Conservation (phyloP, 2,329 filamentous ascomycete genomes). For the Alternaria burnsii region DNA sequence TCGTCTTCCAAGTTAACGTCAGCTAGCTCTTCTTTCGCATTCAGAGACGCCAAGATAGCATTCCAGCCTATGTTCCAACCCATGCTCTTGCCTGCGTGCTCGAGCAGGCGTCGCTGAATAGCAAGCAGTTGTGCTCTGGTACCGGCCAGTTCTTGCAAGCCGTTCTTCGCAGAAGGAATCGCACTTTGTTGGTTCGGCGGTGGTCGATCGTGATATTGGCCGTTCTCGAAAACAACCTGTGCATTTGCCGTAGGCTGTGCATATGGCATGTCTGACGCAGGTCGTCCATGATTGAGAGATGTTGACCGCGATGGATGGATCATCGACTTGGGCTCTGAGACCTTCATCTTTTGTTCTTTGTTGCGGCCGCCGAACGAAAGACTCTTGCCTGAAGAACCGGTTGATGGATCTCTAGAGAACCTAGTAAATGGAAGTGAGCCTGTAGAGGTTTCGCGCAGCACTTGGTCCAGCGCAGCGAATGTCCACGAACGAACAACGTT, state of each 20-base stretch:
- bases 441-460: constrained; percentile 77
- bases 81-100: constrained; percentile 73
- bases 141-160: constrained; percentile 83
- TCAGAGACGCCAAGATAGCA: constrained; percentile 39
- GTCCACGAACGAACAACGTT: constrained; percentile 81
- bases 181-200: constrained; percentile 30
- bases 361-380: constrained; percentile 60
- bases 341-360: constrained; percentile 68
- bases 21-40: constrained; percentile 41
- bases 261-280: constrained; percentile 45
- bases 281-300: constrained; percentile 60
- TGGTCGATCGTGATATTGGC: constrained; percentile 46
- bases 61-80: constrained; percentile 83
- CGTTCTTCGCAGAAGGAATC: constrained; percentile 55
- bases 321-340: constrained; percentile 74
- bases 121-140: constrained; percentile 83
- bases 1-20: constrained; percentile 49
- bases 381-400: constrained; percentile 52
- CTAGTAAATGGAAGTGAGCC: constrained; percentile 70
- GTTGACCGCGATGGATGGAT: constrained; percentile 72
- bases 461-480: constrained; percentile 78
- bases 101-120: constrained; percentile 80
- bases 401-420: constrained; percentile 29
- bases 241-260: constrained; percentile 35
- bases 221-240: constrained; percentile 52